A percentile compares a stretch with the other conserved stretches of the same genome.
These are phyloP conservation scores for Circinella minor DNA, from an alignment of 371 early-diverging fungal genomes.

Conservation along the genomic window DNA sequence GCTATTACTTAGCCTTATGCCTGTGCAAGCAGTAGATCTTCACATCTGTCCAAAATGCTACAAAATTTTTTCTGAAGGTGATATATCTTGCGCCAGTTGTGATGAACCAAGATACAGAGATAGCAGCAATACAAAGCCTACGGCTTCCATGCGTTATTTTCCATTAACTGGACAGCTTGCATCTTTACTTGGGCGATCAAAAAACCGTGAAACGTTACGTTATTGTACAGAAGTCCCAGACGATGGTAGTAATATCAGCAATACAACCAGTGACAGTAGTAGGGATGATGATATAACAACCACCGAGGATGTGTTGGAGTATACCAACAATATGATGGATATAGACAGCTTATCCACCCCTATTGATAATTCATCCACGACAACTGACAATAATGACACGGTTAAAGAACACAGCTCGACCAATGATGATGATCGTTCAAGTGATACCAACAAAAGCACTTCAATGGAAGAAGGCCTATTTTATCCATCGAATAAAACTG, in stretches of 20 bases:
- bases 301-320: not conserved
- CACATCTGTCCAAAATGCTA: not conserved
- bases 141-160: slow-evolving; percentile 12
- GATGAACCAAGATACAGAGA: not conserved
- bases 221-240: not conserved
- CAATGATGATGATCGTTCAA: too few relatives aligned
- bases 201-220: not conserved
- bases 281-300: too few relatives aligned
- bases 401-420: not conserved
- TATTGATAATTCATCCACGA: too few relatives aligned
- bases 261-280: too few relatives aligned
- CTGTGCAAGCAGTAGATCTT: not conserved
- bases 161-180: slow-evolving; percentile 14
- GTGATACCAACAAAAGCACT: too few relatives aligned
- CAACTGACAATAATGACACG: not conserved
- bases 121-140: not conserved
- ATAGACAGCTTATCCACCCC: too few relatives aligned
- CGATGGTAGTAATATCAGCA: not conserved
- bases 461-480: too few relatives aligned
- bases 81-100: not conserved
- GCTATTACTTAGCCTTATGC: not conserved
- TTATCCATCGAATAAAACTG: not conserved
- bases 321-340: not conserved
- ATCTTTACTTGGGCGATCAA: slow-evolving; percentile 1
- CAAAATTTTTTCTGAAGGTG: not conserved